A percentile compares a stretch with the other conserved stretches of the same genome.
Conservation (phyloP, 495 filamentous ascomycete genomes). For the Oidiodendron maius region DNA sequence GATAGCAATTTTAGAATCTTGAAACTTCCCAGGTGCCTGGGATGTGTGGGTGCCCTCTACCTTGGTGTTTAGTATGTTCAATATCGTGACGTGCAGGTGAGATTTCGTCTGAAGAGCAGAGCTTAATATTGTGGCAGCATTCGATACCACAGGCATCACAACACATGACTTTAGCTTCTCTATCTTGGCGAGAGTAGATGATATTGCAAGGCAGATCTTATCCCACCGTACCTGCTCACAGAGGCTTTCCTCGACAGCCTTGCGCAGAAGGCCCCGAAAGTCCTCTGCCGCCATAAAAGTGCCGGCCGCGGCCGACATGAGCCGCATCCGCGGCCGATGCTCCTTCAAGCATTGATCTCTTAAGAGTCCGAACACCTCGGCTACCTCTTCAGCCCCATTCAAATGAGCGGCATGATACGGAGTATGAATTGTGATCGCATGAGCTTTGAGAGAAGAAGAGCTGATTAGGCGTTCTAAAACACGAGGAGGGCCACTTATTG, state of each 20-base stretch:
- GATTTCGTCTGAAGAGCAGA: not conserved
- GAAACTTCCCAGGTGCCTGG: not conserved
- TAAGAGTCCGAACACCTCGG: conserved; percentile 30
- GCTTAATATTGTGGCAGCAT: not conserved
- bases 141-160: not conserved
- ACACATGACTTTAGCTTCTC: conserved; percentile 24
- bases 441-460: conserved; percentile 36
- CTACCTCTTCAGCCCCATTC: conserved; percentile 33
- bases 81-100: no score
- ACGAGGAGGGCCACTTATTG: conserved; percentile 68
- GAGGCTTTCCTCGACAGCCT: conserved; percentile 51
- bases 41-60: not conserved
- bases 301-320: conserved; percentile 41
- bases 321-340: not conserved
- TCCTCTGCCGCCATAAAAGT: conserved; percentile 3
- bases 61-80: no score
- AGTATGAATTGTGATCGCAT: conserved; percentile 62
- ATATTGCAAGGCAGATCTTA: conserved; percentile 16
- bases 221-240: conserved; percentile 38
- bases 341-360: conserved; percentile 23
- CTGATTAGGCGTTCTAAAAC: conserved; percentile 52
- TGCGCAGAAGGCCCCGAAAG: not conserved
- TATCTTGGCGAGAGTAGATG: conserved; percentile 54
- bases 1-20: conserved; percentile 48
- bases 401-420: conserved; percentile 78